A percentile compares a stretch with the other conserved stretches of the same genome.
These are phyloP conservation scores for Capsicum baccatum DNA, from an alignment of 257 asterid genomes.

Conservation along the genomic window DNA sequence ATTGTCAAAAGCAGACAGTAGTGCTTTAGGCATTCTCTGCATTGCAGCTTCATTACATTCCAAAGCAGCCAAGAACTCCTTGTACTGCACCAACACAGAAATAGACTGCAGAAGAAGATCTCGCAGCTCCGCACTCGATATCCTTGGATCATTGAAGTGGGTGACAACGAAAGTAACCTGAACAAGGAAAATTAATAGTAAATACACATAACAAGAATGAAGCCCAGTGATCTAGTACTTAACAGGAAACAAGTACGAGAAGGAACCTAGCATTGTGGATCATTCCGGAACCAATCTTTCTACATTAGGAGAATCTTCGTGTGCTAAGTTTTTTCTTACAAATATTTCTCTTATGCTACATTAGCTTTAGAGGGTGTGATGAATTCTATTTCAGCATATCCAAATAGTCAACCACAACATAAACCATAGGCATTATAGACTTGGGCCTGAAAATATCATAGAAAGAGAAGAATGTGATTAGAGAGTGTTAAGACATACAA, in stretches of 20 bases:
- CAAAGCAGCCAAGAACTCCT: constrained; percentile 75
- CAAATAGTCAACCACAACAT: background rate
- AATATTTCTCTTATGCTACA: background rate
- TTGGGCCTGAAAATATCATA: constrained; percentile 19
- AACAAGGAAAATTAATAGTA: constrained; percentile 25
- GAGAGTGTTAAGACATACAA: constrained; percentile 56
- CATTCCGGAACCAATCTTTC: constrained; percentile 12
- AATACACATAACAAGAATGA: constrained; percentile 14
- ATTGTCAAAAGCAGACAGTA: constrained; percentile 82
- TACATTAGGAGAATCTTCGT: background rate
- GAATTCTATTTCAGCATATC: constrained; percentile 1
- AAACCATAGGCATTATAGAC: background rate
- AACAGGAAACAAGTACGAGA: constrained; percentile 14
- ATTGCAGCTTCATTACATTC: constrained; percentile 90
- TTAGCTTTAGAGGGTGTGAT: background rate
- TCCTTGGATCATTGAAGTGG: constrained; percentile 93
- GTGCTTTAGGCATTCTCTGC: constrained; percentile 75
- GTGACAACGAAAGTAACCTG: constrained; percentile 86
- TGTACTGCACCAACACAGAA: constrained; percentile 84
- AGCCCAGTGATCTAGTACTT: constrained; percentile 4
- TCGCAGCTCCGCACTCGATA: constrained; percentile 83
- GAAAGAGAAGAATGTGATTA: background rate
- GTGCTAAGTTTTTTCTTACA: background rate
- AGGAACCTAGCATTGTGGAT: constrained; percentile 16
- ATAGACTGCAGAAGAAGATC: constrained; percentile 98